A percentile compares a stretch with the other conserved stretches of the same genome.
Conservation (phyloP, 306 rosid species). For the Sesbania bispinosa region DNA sequence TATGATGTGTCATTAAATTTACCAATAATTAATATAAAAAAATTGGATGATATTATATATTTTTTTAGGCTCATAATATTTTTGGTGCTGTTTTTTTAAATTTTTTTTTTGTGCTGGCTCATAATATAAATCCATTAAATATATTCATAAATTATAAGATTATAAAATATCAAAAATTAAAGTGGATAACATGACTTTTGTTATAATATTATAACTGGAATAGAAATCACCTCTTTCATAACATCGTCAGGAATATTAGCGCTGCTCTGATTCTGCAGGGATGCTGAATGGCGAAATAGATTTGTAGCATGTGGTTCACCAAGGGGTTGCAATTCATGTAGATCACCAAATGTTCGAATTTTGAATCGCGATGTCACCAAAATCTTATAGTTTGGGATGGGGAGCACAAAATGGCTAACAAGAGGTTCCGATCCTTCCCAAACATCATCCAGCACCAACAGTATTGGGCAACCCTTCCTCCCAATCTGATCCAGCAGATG, state of each 20-base stretch:
- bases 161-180: too few species aligned
- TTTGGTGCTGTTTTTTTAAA: too few species aligned
- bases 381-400: slow-evolving; percentile 45
- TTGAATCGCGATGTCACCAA: slow-evolving; percentile 60
- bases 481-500: slow-evolving; percentile 20
- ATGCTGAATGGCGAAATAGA: slow-evolving; percentile 50
- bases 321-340: slow-evolving; percentile 33
- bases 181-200: too few species aligned
- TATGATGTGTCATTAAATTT: too few species aligned
- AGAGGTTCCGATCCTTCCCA: slow-evolving; percentile 58
- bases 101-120: too few species aligned
- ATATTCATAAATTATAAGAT: too few species aligned
- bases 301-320: slow-evolving; percentile 37
- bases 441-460: slow-evolving; percentile 64
- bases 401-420: slow-evolving; percentile 33
- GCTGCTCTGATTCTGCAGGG: neutral
- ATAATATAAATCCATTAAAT: too few species aligned
- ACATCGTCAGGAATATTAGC: slow-evolving; percentile 23
- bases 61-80: too few species aligned
- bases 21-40: too few species aligned
- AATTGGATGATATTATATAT: too few species aligned
- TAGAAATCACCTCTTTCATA: slow-evolving; percentile 38
- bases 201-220: neutral
- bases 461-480: slow-evolving; percentile 18
- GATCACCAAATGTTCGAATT: slow-evolving; percentile 30